Evolutionary conservation across 1,284 basidiomycete genomes (phyloP).

Genomic region (Austroboletus rostrupii): DNA sequence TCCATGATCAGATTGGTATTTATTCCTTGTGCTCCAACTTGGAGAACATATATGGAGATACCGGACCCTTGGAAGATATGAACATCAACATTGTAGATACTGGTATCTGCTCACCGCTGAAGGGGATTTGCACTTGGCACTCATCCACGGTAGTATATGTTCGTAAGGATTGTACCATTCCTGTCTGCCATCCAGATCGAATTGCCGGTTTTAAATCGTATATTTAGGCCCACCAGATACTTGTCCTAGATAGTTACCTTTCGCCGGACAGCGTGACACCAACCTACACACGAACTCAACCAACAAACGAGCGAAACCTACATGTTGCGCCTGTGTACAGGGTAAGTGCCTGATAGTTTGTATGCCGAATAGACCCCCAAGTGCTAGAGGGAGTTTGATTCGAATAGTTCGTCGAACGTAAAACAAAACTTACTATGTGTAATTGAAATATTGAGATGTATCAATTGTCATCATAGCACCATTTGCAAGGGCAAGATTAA

Average conservation of each 20-base stretch:
- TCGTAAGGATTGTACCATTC: no score
- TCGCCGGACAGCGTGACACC: no score
- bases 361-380: constrained; percentile 2
- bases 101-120: constrained; percentile 6
- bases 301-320: no score
- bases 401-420: background rate
- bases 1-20: constrained; percentile 16
- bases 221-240: no score
- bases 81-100: background rate
- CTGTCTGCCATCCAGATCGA: no score
- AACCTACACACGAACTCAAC: no score
- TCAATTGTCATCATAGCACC: constrained; percentile 14
- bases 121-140: constrained; percentile 19
- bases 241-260: no score
- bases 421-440: constrained; percentile 13
- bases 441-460: constrained; percentile 18
- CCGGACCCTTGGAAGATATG: constrained; percentile 15
- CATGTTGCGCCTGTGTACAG: constrained; percentile 13
- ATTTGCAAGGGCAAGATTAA: constrained; percentile 12
- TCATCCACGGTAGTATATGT: constrained; percentile 9
- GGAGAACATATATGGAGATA: constrained; percentile 18
- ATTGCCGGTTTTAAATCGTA: no score
- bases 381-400: constrained; percentile 7
- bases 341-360: background rate
- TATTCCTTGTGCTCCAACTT: constrained; percentile 14